These are phyloP conservation scores for Dactylellina leptospora DNA, from an alignment of 2,329 filamentous ascomycete genomes.

Conservation along the genomic window DNA sequence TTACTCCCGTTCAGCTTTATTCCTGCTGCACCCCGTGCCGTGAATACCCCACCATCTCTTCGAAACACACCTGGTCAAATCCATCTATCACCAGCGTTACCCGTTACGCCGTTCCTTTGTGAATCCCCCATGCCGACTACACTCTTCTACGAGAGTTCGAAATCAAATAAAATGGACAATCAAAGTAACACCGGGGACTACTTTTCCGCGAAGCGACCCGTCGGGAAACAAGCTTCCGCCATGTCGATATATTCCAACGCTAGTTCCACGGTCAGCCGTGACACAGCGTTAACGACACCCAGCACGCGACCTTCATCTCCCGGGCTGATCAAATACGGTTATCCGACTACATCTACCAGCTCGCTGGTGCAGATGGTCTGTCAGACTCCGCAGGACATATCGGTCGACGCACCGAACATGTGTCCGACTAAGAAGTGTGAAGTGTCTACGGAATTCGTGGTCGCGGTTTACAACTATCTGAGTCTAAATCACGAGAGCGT, in stretches of 20 bases:
- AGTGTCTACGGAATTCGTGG: constrained; percentile 55
- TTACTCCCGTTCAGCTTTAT: constrained; percentile 53
- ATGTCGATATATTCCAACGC: constrained; percentile 51
- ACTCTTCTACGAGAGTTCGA: constrained; percentile 51
- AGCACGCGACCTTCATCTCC: constrained; percentile 48
- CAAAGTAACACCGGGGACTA: constrained; percentile 41
- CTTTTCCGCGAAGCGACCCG: constrained; percentile 37
- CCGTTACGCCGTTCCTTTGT: constrained; percentile 33
- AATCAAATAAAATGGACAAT: constrained; percentile 15
- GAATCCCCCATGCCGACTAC: constrained; percentile 52
- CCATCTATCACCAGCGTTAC: constrained; percentile 28
- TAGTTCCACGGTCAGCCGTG: constrained; percentile 42
- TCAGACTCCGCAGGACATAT: constrained; percentile 34
- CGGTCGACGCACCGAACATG: constrained; percentile 44
- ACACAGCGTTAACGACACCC: constrained; percentile 46
- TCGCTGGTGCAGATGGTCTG: constrained; percentile 47
- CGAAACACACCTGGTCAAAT: constrained; percentile 8
- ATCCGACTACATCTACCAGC: constrained; percentile 37
- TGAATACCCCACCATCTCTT: constrained; percentile 19
- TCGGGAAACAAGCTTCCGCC: constrained; percentile 28
- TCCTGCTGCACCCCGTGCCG: constrained; percentile 52
- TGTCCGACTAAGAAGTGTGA: constrained; percentile 40
- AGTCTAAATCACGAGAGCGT: constrained; percentile 56
- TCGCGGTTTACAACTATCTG: constrained; percentile 56
- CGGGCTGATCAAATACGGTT: constrained; percentile 35